A percentile compares a stretch with the other conserved stretches of the same genome.
Evolutionary conservation across 768 basidiomycete species (phyloP).

Genomic region (Pilatotrama ljubarskyi): DNA sequence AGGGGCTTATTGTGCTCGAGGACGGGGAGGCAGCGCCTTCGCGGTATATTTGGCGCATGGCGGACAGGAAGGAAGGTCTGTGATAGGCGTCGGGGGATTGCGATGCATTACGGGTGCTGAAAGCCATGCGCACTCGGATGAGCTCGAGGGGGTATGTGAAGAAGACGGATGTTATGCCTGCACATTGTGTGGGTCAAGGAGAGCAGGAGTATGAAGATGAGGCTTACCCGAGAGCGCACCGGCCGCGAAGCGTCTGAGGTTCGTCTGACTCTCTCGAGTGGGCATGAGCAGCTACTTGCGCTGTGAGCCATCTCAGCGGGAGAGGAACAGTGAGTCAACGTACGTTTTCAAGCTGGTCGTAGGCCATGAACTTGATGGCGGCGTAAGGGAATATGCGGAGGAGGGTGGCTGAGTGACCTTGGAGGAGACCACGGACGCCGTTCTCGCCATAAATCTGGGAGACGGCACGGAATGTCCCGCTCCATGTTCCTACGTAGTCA

Average conservation of each 20-base stretch:
- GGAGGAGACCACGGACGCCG: constrained; percentile 82
- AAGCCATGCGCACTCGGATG: constrained; percentile 94
- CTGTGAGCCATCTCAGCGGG: not conserved
- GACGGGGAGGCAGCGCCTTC: constrained; percentile 48
- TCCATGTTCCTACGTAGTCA: constrained; percentile 73
- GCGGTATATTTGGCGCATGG: constrained; percentile 66
- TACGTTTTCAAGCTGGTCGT: constrained; percentile 84
- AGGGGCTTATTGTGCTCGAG: constrained; percentile 22
- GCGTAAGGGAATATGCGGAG: constrained; percentile 96
- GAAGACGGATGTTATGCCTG: constrained; percentile 83
- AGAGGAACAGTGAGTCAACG: constrained; percentile 24
- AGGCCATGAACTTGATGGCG: constrained; percentile 95
- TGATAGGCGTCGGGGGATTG: constrained; percentile 10
- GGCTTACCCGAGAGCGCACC: constrained; percentile 83
- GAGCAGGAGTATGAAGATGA: too few species aligned
- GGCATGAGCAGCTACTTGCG: constrained; percentile 80
- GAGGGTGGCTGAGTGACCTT: constrained; percentile 95
- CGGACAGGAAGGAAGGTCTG: constrained; percentile 54
- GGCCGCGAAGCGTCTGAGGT: constrained; percentile 75
- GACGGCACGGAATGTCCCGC: constrained; percentile 79
- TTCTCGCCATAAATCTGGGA: constrained; percentile 63
- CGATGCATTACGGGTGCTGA: constrained; percentile 51
- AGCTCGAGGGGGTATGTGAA: constrained; percentile 96
- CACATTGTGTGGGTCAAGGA: not conserved
- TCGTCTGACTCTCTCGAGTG: constrained; percentile 73